Evolutionary conservation across 345 rosid genomes (phyloP).

Genomic region (Gossypium longicalyx): DNA sequence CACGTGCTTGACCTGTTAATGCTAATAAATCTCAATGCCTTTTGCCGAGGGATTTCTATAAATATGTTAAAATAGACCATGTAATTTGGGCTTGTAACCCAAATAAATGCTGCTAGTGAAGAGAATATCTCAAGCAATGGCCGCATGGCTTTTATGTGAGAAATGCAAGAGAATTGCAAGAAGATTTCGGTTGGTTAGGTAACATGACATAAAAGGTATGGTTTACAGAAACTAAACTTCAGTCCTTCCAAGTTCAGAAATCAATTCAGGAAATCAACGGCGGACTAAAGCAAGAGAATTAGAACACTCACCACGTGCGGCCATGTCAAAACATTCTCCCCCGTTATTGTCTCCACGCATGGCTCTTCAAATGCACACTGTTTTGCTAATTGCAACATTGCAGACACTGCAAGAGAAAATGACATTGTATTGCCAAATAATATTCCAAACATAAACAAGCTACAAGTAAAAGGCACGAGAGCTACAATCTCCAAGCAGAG

Average conservation of each 20-base stretch:
- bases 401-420: slow-evolving; percentile 72
- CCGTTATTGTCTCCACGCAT: slow-evolving; percentile 79
- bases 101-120: not conserved
- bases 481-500: not conserved
- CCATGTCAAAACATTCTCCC: slow-evolving; percentile 90
- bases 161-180: not conserved
- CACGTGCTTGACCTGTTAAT: slow-evolving; percentile 67
- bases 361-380: slow-evolving; percentile 98
- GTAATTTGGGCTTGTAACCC: not conserved
- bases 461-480: not conserved
- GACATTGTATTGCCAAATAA: not conserved
- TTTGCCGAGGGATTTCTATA: not conserved
- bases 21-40: not conserved
- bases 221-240: not conserved
- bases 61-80: not conserved
- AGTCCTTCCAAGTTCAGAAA: not conserved
- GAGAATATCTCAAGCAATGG: not conserved
- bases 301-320: slow-evolving; percentile 73
- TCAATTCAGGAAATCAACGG: not conserved
- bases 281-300: not conserved
- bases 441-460: not conserved
- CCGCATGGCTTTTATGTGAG: not conserved
- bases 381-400: slow-evolving; percentile 92
- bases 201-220: not conserved
- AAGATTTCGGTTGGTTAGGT: not conserved